Percentiles rank a stretch among this genome's conserved stretches.
phyloP scores from a whole-genome alignment of 208 protist species.

The Acanthamoeba royreba region DNA sequence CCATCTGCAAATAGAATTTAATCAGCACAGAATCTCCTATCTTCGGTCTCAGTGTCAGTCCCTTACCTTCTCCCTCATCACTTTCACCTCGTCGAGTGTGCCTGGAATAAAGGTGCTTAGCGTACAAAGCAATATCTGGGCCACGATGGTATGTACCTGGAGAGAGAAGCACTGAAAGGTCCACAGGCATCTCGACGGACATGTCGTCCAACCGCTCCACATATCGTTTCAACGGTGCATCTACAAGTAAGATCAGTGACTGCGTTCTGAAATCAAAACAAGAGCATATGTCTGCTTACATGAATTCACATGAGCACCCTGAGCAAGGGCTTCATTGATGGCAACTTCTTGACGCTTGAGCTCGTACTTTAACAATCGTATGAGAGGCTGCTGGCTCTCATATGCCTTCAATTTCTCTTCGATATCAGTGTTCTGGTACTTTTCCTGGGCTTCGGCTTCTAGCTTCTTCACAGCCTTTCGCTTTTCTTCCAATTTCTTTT shows the following conservation, averaged over 20 bases:
- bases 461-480: neutral
- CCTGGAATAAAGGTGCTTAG: neutral
- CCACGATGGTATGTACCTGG: neutral
- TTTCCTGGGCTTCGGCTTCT: neutral
- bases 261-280: neutral
- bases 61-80: conserved; percentile 9
- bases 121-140: neutral
- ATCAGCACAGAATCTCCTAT: too few relatives aligned
- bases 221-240: conserved; percentile 23
- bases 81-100: neutral
- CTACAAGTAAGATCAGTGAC: too few relatives aligned
- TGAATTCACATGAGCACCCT: conserved; percentile 1
- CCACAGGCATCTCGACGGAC: neutral
- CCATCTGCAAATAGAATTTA: too few relatives aligned
- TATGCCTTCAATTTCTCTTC: conserved; percentile 41
- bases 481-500: conserved; percentile 14
- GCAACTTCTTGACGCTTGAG: conserved; percentile 13
- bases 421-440: neutral
- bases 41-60: too few relatives aligned
- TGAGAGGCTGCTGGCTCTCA: conserved; percentile 45
- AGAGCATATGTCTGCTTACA: neutral
- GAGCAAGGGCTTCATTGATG: conserved; percentile 6
- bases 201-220: conserved; percentile 26
- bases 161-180: neutral
- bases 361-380: neutral